phyloP scores from a whole-genome alignment of 2,329 filamentous ascomycete species.

The Orbilia oligospora region DNA sequence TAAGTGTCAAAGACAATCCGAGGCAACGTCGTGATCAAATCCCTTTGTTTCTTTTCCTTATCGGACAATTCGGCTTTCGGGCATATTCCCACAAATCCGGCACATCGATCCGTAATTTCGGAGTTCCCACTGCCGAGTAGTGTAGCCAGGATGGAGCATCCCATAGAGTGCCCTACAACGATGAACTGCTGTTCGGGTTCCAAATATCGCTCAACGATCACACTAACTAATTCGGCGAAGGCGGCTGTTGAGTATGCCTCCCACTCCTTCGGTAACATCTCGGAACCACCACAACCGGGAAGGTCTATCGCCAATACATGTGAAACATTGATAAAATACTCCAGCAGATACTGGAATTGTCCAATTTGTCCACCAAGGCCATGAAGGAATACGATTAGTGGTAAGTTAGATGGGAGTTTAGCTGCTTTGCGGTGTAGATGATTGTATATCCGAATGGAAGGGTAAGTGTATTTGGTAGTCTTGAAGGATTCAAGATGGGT shows the following conservation, averaged over 20 bases:
- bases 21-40: constrained; percentile 72
- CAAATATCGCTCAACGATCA: constrained; percentile 79
- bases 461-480: constrained; percentile 80
- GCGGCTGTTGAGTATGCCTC: constrained; percentile 84
- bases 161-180: constrained; percentile 90
- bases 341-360: constrained; percentile 86
- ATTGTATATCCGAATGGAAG: constrained; percentile 84
- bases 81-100: constrained; percentile 85
- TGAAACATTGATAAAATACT: constrained; percentile 84
- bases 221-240: constrained; percentile 80
- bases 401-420: constrained; percentile 82
- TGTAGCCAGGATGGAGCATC: constrained; percentile 81
- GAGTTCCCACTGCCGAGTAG: constrained; percentile 57
- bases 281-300: constrained; percentile 87
- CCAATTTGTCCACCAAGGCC: constrained; percentile 92
- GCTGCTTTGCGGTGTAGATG: constrained; percentile 84
- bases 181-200: constrained; percentile 79
- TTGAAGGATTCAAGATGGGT: constrained; percentile 72
- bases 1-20: constrained; percentile 81
- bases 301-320: constrained; percentile 90
- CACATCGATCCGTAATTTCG: constrained; percentile 55
- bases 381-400: constrained; percentile 90
- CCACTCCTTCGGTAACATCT: constrained; percentile 79
- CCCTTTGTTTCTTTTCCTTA: constrained; percentile 68
- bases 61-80: constrained; percentile 78